Base-by-base conservation (phyloP, 139 green algal species). In the Tetraselmis chui region DNA sequence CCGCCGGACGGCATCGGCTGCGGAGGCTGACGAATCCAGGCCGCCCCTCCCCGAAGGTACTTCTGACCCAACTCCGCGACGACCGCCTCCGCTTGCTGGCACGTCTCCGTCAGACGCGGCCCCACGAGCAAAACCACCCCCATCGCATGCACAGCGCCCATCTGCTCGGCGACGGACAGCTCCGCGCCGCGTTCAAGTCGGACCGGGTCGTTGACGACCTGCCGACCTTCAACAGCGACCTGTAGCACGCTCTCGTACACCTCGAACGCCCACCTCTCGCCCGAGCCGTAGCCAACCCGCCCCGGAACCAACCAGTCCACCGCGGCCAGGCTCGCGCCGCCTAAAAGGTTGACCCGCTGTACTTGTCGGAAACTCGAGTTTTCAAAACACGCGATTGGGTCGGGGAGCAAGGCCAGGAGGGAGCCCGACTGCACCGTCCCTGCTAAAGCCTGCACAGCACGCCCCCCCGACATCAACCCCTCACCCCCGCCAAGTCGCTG, bases 241-340 rank as follows among this genome's bases (percentile, higher is more conserved):
- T 67, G 45, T 5, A 67, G 45, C 11, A 67, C 45, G 45, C 45
- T 67, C 45, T 67, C 45, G 45, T 67, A 67, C 45, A 18, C 45
- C 45, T 67, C 11, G 18, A 67, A 67, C 45, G 45, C 45, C 45
- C 45, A 67, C 18, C 45, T 5, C 45, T 67, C 45, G 45, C 45
- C 45, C 18, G 45, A 5, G 45, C 45, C 45, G 45, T 67, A 67
- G 45, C 45, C 45, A 5, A 67, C 45, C 45, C 85, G 79, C 1
- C 85, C 85, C 23, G 77, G 74, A 23, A 84, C 88, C 45, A 89
- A 23, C 85, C 85, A 89, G 79, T 89, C 85, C 23, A 89, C 85
- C 31, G 85, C 24, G n/a, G 83, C 83, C 27, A 89, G 79, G 74
- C 85, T 89, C 27, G 29, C 83, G 67, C 76, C 80, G 27, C 75